Conservation (phyloP, 225 moss, liverwort and hornwort species). For the Rhytidiadelphus loreus region DNA sequence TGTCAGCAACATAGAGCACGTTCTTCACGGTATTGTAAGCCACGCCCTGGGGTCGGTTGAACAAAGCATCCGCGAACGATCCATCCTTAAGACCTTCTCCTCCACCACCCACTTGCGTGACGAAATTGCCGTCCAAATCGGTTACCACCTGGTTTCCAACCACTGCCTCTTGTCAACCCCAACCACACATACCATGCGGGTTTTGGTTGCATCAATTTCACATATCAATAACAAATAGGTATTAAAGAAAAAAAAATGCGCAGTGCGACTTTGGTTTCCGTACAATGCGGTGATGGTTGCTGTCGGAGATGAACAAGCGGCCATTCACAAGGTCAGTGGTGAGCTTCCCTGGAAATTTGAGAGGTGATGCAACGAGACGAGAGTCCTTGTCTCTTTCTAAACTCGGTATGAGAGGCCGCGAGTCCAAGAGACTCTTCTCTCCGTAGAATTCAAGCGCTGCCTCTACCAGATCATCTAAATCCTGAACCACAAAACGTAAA, state of each 20-base stretch:
- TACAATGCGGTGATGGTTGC: constrained; percentile 98
- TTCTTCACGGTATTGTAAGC: constrained; percentile 78
- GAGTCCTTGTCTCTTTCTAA: constrained; percentile 77
- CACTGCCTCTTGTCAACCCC: neutral
- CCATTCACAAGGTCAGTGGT: constrained; percentile 81
- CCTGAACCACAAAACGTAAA: constrained; percentile 18
- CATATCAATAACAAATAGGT: neutral
- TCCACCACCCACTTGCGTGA: constrained; percentile 84
- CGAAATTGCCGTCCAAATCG: constrained; percentile 76
- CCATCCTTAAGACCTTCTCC: constrained; percentile 87
- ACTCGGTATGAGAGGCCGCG: constrained; percentile 54
- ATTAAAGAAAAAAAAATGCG: neutral
- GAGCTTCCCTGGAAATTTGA: constrained; percentile 90
- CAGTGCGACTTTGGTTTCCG: neutral
- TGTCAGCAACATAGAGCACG: constrained; percentile 91
- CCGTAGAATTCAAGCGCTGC: constrained; percentile 80
- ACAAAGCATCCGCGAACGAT: constrained; percentile 57
- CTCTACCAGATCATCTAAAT: constrained; percentile 76
- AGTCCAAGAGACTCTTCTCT: constrained; percentile 62
- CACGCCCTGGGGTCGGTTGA: constrained; percentile 93
- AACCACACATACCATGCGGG: neutral
- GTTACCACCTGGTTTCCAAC: constrained; percentile 43
- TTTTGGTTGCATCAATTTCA: neutral
- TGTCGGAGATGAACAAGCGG: constrained; percentile 91
- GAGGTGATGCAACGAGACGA: constrained; percentile 59